Evolutionary conservation across 768 basidiomycete species (phyloP).

Genomic region (Fomitopsis serialis): DNA sequence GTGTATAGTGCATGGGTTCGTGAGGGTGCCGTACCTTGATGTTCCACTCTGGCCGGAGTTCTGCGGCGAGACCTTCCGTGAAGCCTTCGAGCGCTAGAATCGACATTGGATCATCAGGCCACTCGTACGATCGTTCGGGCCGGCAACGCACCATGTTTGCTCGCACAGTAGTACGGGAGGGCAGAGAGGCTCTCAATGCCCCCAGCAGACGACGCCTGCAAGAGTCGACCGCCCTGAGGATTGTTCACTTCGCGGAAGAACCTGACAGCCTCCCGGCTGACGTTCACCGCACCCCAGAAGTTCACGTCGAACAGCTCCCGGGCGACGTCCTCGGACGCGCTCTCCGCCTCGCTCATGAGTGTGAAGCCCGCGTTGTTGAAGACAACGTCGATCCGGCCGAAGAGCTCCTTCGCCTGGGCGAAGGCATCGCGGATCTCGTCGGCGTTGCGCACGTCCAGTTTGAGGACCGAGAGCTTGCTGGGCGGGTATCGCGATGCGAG

Average conservation of each 20-base stretch:
- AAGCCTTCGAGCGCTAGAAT: slow-evolving; percentile 15
- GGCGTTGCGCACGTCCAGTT: slow-evolving; percentile 16
- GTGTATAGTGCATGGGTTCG: neutral
- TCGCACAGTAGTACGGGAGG: slow-evolving; percentile 20
- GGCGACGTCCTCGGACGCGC: slow-evolving; percentile 13
- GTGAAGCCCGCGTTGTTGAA: slow-evolving; percentile 21
- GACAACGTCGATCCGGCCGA: slow-evolving; percentile 21
- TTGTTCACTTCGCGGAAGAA: slow-evolving; percentile 32
- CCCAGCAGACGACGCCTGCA: slow-evolving; percentile 31
- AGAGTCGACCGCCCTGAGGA: slow-evolving; percentile 25
- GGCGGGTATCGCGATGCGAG: slow-evolving; percentile 11
- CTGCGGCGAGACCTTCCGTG: slow-evolving; percentile 15
- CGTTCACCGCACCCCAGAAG: slow-evolving; percentile 23
- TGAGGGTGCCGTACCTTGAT: slow-evolving; percentile 10
- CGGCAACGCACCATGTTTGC: slow-evolving; percentile 14
- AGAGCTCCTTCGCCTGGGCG: slow-evolving; percentile 8
- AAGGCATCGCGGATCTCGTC: slow-evolving; percentile 16
- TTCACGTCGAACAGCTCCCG: slow-evolving; percentile 19
- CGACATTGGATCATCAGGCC: neutral
- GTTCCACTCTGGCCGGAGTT: slow-evolving; percentile 17
- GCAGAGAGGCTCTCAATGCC: slow-evolving; percentile 19
- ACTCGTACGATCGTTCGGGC: too few species aligned
- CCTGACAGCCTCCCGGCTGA: slow-evolving; percentile 25
- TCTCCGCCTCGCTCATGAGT: slow-evolving; percentile 14
- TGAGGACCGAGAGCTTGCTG: slow-evolving; percentile 14